Conservation (phyloP, 2,329 filamentous ascomycete genomes). For the Alternaria infectoria region DNA sequence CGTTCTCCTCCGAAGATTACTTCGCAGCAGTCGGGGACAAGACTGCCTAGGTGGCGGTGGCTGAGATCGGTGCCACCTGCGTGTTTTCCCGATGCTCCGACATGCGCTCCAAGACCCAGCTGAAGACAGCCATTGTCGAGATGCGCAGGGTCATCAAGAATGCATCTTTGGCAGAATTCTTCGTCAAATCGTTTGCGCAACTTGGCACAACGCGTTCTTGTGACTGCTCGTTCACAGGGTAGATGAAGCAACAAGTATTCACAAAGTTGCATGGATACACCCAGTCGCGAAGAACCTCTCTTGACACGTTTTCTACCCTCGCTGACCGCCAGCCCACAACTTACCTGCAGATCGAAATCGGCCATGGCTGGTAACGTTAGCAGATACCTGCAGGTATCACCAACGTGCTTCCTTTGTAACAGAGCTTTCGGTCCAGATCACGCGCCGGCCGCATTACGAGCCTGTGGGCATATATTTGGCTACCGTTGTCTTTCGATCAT, state of each 20-base stretch:
- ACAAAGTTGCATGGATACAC: not conserved
- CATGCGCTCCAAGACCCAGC: not conserved
- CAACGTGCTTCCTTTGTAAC: slow-evolving; percentile 1
- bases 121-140: not conserved
- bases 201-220: not conserved
- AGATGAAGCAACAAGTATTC: not conserved
- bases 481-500: slow-evolving; percentile 3
- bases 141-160: not conserved
- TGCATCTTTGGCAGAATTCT: not conserved
- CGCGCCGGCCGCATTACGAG: not conserved
- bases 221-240: not conserved
- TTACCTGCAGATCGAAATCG: not conserved
- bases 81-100: not conserved
- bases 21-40: not conserved
- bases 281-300: not conserved
- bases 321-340: not conserved
- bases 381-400: not conserved
- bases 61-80: not conserved
- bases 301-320: not conserved
- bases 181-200: not conserved
- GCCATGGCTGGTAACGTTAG: not conserved
- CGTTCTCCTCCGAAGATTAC: not conserved
- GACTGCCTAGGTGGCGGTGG: not conserved
- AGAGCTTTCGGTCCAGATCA: not conserved
- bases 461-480: slow-evolving; percentile 1